Base-by-base conservation (phyloP, 495 filamentous ascomycete genomes). In the Trichodelitschia bisporula region DNA sequence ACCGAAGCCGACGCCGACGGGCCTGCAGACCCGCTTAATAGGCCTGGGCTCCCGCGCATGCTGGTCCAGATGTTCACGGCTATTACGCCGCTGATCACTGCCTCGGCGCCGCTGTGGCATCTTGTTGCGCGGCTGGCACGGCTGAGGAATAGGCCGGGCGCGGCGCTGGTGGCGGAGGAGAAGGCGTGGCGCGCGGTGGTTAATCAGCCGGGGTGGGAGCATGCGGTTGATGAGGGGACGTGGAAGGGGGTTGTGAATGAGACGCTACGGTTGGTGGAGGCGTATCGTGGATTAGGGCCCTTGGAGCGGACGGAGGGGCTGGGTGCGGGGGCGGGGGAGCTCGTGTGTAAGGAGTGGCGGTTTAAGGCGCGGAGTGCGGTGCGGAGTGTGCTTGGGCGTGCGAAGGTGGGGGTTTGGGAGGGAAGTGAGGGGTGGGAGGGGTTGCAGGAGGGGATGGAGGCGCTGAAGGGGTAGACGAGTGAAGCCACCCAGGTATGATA, bases 281-380 rank as follows among this genome's bases (percentile, higher is more conserved):
- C 66, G 30, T 66, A 73, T 48, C 66, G 75, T 52, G 69, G 61
- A 39, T 58, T 72, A 32, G 74, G 73, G 0, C 49, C 38, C 16
- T 50, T 40, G 45, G 54, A 61, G 45, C 42, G 49, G 35, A 56
- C 47, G 9, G 59, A 62, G 31, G 54, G 51, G 13, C 28, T 55
- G 33, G 50, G 38, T 8, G 53, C 45, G 14, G 51, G 50, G 37
- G 29, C 45, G 38, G 28, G 49, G 46, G 40, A 55, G 53, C 6
- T 57, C 39, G 49, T 78, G 18, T 69, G 65, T 20, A 54, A 50
- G 28, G 61, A 56, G 45, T 95, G 86, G 86, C 74, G 66, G 44
- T 77, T 77, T 31, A 95, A 93, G 63, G 73, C 77, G 1, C 58
- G 78, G 45, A 78, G 66, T 46, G 80, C 78, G 4, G 59, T 91